phyloP scores from a whole-genome alignment of 1,284 basidiomycete species.

The Malassezia dermatis region DNA sequence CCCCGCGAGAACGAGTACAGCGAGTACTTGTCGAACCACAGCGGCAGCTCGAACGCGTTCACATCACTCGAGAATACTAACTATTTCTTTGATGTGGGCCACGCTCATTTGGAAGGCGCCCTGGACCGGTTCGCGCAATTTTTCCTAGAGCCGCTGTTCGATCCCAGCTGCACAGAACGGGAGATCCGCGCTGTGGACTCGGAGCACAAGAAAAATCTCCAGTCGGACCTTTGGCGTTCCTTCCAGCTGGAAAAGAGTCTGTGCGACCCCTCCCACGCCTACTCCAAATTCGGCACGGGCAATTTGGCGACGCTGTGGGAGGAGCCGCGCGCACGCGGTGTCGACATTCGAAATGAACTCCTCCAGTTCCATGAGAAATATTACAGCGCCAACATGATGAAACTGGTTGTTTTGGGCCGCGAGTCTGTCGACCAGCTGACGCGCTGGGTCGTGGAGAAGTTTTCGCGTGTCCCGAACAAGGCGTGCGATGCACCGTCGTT shows the following conservation, averaged over 20 bases:
- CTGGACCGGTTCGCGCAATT: conserved; percentile 85
- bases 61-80: conserved; percentile 89
- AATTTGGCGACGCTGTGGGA: conserved; percentile 73
- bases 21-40: conserved; percentile 78
- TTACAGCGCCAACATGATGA: conserved; percentile 91
- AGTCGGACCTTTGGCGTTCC: conserved; percentile 88
- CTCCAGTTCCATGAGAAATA: conserved; percentile 89
- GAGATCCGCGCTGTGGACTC: conserved; percentile 96
- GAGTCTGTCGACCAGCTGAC: conserved; percentile 73
- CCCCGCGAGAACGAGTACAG: conserved; percentile 45
- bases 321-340: conserved; percentile 54
- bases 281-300: conserved; percentile 89
- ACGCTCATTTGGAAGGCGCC: conserved; percentile 69
- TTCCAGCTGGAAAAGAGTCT: conserved; percentile 91
- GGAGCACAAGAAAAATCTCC: conserved; percentile 96
- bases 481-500: conserved; percentile 59
- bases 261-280: conserved; percentile 64
- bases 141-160: conserved; percentile 85
- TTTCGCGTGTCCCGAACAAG: conserved; percentile 67
- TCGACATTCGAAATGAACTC: conserved; percentile 78
- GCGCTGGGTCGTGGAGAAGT: conserved; percentile 61
- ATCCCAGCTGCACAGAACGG: conserved; percentile 77
- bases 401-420: conserved; percentile 77
- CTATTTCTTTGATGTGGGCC: conserved; percentile 82
- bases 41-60: conserved; percentile 84